Conservation (phyloP, 495 filamentous ascomycete species). For the Stereocaulon alpinum region DNA sequence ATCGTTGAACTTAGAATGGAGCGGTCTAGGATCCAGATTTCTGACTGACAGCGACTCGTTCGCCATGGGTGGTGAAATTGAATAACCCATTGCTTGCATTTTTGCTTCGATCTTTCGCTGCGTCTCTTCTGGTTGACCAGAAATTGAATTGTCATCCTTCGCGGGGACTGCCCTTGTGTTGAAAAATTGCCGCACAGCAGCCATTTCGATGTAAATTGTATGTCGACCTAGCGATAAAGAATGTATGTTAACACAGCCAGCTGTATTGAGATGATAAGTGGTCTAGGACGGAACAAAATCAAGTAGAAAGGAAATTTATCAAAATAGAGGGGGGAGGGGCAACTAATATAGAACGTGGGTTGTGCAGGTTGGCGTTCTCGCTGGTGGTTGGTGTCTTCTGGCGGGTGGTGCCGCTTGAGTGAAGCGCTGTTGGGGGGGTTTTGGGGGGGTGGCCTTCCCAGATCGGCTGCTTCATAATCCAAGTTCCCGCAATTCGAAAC, state of each 20-base stretch:
- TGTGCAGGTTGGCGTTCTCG: neutral
- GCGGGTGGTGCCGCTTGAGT: neutral
- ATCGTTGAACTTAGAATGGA: slow-evolving; percentile 19
- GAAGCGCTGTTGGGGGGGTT: neutral
- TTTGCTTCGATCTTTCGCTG: slow-evolving; percentile 14
- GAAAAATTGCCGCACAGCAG: slow-evolving; percentile 21
- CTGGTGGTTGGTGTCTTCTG: neutral
- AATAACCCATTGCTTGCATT: slow-evolving; percentile 20
- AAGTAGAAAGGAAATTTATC: neutral
- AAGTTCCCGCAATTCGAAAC: slow-evolving; percentile 6
- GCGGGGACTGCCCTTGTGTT: slow-evolving; percentile 12
- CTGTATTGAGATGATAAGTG: neutral
- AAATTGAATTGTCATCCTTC: neutral
- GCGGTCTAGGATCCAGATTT: slow-evolving; percentile 12
- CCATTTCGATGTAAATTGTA: slow-evolving; percentile 13
- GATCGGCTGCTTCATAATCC: neutral
- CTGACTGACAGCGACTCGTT: slow-evolving; percentile 8
- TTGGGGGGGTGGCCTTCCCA: neutral
- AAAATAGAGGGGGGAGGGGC: neutral
- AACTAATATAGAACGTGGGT: neutral
- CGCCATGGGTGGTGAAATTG: slow-evolving; percentile 17
- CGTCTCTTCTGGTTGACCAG: slow-evolving; percentile 7
- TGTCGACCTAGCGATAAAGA: slow-evolving; percentile 4
- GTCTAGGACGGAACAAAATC: neutral
- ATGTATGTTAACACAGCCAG: slow-evolving; percentile 1